Percentiles rank a stretch among this genome's conserved stretches.
Conservation (phyloP, 176 grass and related monocot genomes). For the Typha latifolia region DNA sequence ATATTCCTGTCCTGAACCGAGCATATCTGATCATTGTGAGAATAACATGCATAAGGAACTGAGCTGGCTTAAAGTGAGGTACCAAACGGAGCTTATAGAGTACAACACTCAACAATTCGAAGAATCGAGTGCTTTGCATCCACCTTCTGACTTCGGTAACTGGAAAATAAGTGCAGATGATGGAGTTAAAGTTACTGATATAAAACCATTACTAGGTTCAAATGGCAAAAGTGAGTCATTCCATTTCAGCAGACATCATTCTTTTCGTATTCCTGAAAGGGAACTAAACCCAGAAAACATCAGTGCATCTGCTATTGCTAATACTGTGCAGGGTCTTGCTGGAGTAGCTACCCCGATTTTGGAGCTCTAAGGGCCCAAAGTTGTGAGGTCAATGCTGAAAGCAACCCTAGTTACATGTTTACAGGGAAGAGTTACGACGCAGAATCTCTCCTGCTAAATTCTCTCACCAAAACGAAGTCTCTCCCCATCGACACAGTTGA, state of each 20-base stretch:
- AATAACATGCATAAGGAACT: conserved; percentile 6
- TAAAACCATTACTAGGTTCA: not conserved
- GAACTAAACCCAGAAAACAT: not conserved
- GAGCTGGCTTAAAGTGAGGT: conserved; percentile 29
- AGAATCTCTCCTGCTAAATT: too few relatives aligned
- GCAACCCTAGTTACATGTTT: too few relatives aligned
- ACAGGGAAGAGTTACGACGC: too few relatives aligned
- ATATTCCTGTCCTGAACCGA: too few relatives aligned
- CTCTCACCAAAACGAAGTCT: too few relatives aligned
- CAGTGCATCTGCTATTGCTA: too few relatives aligned
- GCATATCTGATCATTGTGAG: conserved; percentile 23
- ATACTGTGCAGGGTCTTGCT: too few relatives aligned
- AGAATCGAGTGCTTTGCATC: conserved; percentile 43
- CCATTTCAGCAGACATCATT: conserved; percentile 60
- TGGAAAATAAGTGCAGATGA: conserved; percentile 2
- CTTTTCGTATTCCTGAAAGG: conserved; percentile 32
- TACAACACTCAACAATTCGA: conserved; percentile 38
- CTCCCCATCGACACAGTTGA: too few relatives aligned
- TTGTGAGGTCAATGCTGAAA: too few relatives aligned
- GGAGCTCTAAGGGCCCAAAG: too few relatives aligned
- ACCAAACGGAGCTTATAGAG: conserved; percentile 41
- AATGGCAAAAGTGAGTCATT: conserved; percentile 58
- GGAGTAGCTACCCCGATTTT: too few relatives aligned
- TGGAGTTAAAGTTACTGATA: conserved; percentile 9
- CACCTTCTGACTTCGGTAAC: conserved; percentile 41